Evolutionary conservation across 495 filamentous ascomycete species (phyloP).

Genomic region (Articulospora tetracladia): DNA sequence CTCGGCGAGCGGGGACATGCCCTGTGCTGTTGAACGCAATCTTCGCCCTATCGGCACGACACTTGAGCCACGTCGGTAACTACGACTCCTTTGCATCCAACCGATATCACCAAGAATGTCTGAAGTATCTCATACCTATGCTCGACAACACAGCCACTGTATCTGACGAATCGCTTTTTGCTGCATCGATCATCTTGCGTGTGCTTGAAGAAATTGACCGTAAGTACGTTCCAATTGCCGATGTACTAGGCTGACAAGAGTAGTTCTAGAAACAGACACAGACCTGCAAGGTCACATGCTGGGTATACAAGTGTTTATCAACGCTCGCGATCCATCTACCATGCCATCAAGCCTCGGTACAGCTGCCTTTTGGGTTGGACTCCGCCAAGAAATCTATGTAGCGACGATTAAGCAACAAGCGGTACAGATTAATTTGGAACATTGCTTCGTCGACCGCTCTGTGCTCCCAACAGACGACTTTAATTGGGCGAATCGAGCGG

Average conservation of each 20-base stretch:
- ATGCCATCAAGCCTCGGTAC: conserved; percentile 40
- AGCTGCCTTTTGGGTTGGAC: conserved; percentile 53
- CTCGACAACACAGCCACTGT: conserved; percentile 47
- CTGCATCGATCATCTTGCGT: conserved; percentile 58
- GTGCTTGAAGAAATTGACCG: conserved; percentile 60
- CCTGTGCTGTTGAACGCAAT: conserved; percentile 56
- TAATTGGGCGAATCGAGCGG: conserved; percentile 49
- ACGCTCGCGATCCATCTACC: conserved; percentile 31
- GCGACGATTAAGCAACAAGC: conserved; percentile 47
- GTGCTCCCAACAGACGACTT: conserved; percentile 38
- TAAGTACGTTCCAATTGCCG: conserved; percentile 22
- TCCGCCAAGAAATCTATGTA: conserved; percentile 53
- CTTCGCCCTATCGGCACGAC: conserved; percentile 52
- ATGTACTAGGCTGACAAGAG: conserved; percentile 12
- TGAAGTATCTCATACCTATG: conserved; percentile 45
- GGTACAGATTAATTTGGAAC: conserved; percentile 37
- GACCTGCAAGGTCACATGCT: conserved; percentile 44
- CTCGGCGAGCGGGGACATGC: conserved; percentile 42
- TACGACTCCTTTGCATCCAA: conserved; percentile 44
- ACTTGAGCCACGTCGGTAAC: conserved; percentile 43
- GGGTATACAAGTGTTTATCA: conserved; percentile 46
- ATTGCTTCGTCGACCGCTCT: conserved; percentile 40
- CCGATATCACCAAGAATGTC: conserved; percentile 46
- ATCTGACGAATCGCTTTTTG: conserved; percentile 55
- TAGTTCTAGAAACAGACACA: conserved; percentile 31